Evolutionary conservation across 345 rosid species (phyloP).

Genomic region (Melastoma malabathricum): DNA sequence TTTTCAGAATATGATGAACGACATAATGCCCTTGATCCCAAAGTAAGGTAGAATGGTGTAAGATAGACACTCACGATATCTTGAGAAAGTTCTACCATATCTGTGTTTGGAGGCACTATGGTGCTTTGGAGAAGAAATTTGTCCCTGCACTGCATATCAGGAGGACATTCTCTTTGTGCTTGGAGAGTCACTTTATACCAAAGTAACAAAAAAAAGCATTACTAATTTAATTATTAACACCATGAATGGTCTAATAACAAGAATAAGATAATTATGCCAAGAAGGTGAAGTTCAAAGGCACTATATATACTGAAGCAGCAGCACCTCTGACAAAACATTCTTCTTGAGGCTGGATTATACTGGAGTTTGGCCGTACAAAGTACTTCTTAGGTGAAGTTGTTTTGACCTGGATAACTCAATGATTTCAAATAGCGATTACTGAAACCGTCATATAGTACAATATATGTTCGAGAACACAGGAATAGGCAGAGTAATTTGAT

Average conservation of each 20-base stretch:
- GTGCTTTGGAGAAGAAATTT: constrained; percentile 90
- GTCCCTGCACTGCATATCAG: constrained; percentile 90
- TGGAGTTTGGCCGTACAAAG: constrained; percentile 90
- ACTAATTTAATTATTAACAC: not conserved
- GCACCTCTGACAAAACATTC: constrained; percentile 65
- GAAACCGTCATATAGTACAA: no score
- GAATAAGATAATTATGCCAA: not conserved
- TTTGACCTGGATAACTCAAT: constrained; percentile 46
- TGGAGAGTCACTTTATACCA: constrained; percentile 65
- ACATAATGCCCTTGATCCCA: not conserved
- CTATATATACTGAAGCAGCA: constrained; percentile 10
- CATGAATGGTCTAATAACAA: not conserved
- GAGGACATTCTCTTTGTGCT: constrained; percentile 71
- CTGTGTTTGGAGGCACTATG: constrained; percentile 44
- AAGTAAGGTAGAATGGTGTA: not conserved
- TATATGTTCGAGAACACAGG: not conserved
- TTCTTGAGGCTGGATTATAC: constrained; percentile 74
- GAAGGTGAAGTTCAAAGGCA: constrained; percentile 1
- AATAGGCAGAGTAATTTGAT: not conserved
- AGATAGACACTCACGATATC: constrained; percentile 42
- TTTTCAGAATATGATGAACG: not conserved
- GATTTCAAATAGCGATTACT: no score
- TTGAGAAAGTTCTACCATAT: constrained; percentile 62
- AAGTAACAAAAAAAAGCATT: constrained; percentile 11
- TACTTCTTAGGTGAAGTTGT: constrained; percentile 97